These are phyloP conservation scores for Cytospora piceae DNA, from an alignment of 2,329 filamentous ascomycete species.

Conservation along the genomic window DNA sequence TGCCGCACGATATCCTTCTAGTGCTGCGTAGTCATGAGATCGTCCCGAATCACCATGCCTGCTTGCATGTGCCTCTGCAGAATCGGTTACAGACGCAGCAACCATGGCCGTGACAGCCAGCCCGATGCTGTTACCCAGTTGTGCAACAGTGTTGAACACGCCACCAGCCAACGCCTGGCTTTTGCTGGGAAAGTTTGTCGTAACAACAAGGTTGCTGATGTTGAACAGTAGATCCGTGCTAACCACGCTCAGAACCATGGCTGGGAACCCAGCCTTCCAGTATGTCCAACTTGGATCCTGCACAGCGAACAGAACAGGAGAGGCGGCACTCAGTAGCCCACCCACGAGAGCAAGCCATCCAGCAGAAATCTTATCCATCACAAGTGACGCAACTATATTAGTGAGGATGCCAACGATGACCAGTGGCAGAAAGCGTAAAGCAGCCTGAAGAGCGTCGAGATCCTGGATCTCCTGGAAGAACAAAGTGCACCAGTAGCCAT, in stretches of 20 bases:
- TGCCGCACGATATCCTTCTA: slow-evolving; percentile 54
- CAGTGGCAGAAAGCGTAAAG: too few species aligned
- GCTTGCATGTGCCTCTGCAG: neutral
- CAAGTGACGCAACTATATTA: too few species aligned
- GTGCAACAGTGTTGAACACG: slow-evolving; percentile 61
- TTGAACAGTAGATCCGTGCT: slow-evolving; percentile 57
- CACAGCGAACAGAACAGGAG: slow-evolving; percentile 54
- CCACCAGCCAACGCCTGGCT: slow-evolving; percentile 62
- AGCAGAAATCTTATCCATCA: too few species aligned
- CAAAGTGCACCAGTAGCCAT: too few species aligned
- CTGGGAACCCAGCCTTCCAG: slow-evolving; percentile 51
- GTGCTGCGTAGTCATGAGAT: slow-evolving; percentile 40
- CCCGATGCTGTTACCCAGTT: slow-evolving; percentile 59
- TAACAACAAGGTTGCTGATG: slow-evolving; percentile 56
- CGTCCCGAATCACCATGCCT: neutral
- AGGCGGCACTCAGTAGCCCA: slow-evolving; percentile 50
- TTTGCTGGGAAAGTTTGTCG: slow-evolving; percentile 55
- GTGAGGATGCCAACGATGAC: too few species aligned
- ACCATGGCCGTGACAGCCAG: slow-evolving; percentile 56
- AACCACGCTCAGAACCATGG: slow-evolving; percentile 48
- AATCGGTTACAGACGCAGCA: slow-evolving; percentile 31
- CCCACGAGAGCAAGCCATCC: too few species aligned
- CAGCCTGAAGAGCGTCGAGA: too few species aligned
- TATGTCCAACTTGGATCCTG: slow-evolving; percentile 50
- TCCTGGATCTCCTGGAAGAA: too few species aligned